phyloP scores from a whole-genome alignment of 2,329 filamentous ascomycete species.

The Akanthomyces uredinophilus region DNA sequence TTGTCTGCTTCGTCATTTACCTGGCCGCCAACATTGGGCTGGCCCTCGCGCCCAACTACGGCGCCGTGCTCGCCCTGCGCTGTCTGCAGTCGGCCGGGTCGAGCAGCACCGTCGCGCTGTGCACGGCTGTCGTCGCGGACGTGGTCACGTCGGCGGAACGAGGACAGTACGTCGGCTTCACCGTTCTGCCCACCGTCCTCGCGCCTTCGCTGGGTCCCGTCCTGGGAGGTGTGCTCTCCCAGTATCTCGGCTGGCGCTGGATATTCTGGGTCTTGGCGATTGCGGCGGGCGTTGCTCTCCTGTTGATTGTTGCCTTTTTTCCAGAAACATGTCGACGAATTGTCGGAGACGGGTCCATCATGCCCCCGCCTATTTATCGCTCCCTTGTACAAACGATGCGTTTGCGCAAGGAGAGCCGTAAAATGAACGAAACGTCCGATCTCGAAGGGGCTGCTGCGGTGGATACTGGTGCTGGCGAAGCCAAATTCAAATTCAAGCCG shows the following conservation, averaged over 20 bases:
- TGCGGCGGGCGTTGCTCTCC: conserved; percentile 32
- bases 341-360: conserved; percentile 49
- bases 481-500: conserved; percentile 30
- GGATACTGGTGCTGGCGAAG: neutral
- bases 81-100: conserved; percentile 55
- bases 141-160: conserved; percentile 57
- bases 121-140: conserved; percentile 57
- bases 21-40: conserved; percentile 50
- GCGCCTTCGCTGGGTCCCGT: conserved; percentile 49
- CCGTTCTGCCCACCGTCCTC: conserved; percentile 43
- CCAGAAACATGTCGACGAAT: conserved; percentile 47
- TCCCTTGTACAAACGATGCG: conserved; percentile 29
- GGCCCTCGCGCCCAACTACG: conserved; percentile 44
- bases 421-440: neutral
- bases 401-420: conserved; percentile 17
- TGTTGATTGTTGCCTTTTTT: conserved; percentile 43
- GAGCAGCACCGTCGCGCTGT: conserved; percentile 54
- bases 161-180: conserved; percentile 53
- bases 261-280: conserved; percentile 61
- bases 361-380: conserved; percentile 33
- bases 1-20: conserved; percentile 49
- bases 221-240: conserved; percentile 52
- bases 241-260: conserved; percentile 53
- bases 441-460: neutral
- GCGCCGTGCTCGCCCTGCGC: conserved; percentile 47